Percentiles rank a stretch among this genome's conserved stretches.
phyloP scores from a whole-genome alignment of 495 filamentous ascomycete genomes.

The Podospora australis region DNA sequence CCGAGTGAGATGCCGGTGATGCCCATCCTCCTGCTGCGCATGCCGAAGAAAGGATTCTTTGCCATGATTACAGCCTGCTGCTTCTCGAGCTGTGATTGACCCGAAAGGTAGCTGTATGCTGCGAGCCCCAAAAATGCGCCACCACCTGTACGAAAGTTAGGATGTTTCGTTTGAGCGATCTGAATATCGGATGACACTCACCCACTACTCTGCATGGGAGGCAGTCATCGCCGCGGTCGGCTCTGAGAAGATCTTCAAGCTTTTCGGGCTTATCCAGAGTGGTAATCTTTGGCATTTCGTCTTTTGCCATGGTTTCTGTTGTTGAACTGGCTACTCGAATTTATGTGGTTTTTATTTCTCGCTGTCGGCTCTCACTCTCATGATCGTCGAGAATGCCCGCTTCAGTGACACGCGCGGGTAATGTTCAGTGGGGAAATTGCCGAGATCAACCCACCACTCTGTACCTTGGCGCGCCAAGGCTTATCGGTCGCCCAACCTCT shows the following conservation, averaged over 20 bases:
- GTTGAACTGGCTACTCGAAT: too few relatives aligned
- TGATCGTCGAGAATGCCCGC: too few relatives aligned
- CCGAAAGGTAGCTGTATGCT: slow-evolving; percentile 77
- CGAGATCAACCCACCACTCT: too few relatives aligned
- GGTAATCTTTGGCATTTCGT: slow-evolving; percentile 33
- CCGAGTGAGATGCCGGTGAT: slow-evolving; percentile 64
- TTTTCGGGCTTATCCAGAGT: slow-evolving; percentile 45
- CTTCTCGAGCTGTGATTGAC: slow-evolving; percentile 64
- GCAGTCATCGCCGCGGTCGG: slow-evolving; percentile 65
- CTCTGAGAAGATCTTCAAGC: slow-evolving; percentile 47
- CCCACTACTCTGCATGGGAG: slow-evolving; percentile 61
- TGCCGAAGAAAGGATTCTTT: slow-evolving; percentile 67
- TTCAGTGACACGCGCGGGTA: too few relatives aligned
- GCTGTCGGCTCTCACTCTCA: not conserved
- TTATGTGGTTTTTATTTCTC: not conserved
- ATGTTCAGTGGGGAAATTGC: too few relatives aligned
- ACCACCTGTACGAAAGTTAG: slow-evolving; percentile 45
- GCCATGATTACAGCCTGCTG: slow-evolving; percentile 63
- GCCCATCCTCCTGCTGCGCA: slow-evolving; percentile 62
- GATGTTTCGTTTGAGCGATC: not conserved
- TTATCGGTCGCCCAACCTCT: not conserved
- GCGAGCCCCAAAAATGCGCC: slow-evolving; percentile 86
- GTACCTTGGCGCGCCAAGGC: slow-evolving; percentile 3
- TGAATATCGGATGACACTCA: slow-evolving; percentile 21
- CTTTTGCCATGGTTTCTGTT: slow-evolving; percentile 41